phyloP scores from a whole-genome alignment of 2,329 filamentous ascomycete genomes.

The Blastomyces parvus region DNA sequence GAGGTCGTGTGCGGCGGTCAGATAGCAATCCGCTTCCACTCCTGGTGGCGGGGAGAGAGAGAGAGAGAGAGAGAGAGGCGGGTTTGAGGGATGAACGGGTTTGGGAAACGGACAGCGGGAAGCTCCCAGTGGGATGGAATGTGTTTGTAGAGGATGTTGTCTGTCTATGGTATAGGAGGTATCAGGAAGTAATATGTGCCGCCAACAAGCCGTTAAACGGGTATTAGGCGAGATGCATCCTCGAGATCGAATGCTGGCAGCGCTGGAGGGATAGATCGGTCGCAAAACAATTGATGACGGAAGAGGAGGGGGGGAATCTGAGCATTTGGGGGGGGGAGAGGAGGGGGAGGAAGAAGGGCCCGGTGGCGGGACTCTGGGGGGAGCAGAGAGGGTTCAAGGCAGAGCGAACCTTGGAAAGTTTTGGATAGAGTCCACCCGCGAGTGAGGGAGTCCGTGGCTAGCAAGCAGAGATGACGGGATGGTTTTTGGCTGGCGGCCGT shows the following conservation, averaged over 20 bases:
- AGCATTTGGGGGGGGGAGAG: not conserved
- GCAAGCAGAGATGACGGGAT: no score
- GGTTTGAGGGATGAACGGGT: not conserved
- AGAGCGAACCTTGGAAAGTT: conserved; percentile 1
- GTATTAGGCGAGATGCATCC: not conserved
- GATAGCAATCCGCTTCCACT: not conserved
- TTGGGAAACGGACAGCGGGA: not conserved
- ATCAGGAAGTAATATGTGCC: not conserved
- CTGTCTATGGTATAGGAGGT: conserved; percentile 1
- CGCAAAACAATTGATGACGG: conserved; percentile 6
- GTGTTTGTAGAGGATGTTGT: not conserved
- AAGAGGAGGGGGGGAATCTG: not conserved
- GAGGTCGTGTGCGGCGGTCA: not conserved
- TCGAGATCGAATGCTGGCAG: conserved; percentile 5
- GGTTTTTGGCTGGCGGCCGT: no score
- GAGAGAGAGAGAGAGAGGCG: no score
- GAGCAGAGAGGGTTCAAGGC: not conserved
- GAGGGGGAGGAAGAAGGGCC: not conserved
- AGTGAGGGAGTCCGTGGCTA: not conserved
- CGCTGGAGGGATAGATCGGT: not conserved
- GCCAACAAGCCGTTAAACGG: conserved; percentile 5
- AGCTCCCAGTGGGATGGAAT: no score
- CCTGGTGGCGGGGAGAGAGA: no score
- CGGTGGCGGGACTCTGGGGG: not conserved
- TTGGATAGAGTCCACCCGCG: conserved; percentile 6